phyloP scores from a whole-genome alignment of 179 eudicot genomes.

The Kewa caespitosa region DNA sequence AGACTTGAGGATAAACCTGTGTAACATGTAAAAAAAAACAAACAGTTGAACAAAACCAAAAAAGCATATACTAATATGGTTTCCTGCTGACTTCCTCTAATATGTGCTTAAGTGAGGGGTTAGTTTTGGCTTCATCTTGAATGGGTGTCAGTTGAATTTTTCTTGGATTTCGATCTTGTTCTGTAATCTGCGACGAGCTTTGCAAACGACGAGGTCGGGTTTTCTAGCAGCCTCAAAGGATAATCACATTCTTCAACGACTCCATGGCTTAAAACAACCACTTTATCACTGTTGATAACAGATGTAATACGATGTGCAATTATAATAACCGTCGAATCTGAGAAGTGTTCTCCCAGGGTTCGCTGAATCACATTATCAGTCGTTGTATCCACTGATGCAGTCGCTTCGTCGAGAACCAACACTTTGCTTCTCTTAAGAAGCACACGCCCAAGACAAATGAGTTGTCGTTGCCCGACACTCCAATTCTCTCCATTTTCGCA shows the following conservation, averaged over 20 bases:
- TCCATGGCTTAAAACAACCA: conserved; percentile 52
- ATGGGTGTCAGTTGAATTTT: too few relatives aligned
- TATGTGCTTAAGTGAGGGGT: too few relatives aligned
- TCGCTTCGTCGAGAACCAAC: conserved; percentile 59
- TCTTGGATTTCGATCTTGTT: conserved; percentile 52
- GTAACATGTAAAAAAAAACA: too few relatives aligned
- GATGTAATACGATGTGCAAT: conserved; percentile 69
- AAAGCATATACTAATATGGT: too few relatives aligned
- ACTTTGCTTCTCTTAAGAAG: conserved; percentile 62
- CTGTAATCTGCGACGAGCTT: conserved; percentile 86
- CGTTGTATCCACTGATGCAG: conserved; percentile 68
- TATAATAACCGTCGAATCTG: conserved; percentile 51
- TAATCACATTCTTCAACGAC: conserved; percentile 66
- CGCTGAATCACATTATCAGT: conserved; percentile 64
- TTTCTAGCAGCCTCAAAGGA: conserved; percentile 65
- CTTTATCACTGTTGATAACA: conserved; percentile 64
- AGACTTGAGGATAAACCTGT: too few relatives aligned
- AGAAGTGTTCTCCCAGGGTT: conserved; percentile 51
- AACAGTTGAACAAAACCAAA: too few relatives aligned
- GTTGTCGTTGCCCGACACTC: conserved; percentile 73
- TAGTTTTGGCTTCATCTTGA: too few relatives aligned
- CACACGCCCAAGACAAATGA: conserved; percentile 67
- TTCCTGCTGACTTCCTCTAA: too few relatives aligned
- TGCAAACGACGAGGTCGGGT: conserved; percentile 70
- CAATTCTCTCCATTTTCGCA: conserved; percentile 70